Conservation (phyloP, 2,329 filamentous ascomycete species). For the Fusarium drepaniforme region DNA sequence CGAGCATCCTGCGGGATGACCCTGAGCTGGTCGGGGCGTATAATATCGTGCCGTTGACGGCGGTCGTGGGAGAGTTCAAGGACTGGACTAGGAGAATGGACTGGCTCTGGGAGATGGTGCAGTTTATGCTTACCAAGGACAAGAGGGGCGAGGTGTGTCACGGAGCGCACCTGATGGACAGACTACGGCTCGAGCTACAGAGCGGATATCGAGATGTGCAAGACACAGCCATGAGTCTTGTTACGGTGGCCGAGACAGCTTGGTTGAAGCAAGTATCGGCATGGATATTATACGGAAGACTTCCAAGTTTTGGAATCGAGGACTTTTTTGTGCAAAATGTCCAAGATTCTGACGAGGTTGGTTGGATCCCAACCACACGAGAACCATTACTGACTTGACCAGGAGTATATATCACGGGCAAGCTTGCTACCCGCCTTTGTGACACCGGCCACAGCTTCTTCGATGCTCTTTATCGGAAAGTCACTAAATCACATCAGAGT, state of each 20-base stretch:
- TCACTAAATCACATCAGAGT: slow-evolving; percentile 86
- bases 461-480: slow-evolving; percentile 91
- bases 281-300: slow-evolving; percentile 89
- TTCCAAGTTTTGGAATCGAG: slow-evolving; percentile 80
- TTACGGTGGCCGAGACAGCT: slow-evolving; percentile 84
- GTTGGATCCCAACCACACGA: slow-evolving; percentile 16
- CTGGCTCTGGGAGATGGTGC: slow-evolving; percentile 83
- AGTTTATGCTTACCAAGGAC: slow-evolving; percentile 70
- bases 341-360: slow-evolving; percentile 56
- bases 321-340: slow-evolving; percentile 86
- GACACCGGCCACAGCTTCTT: slow-evolving; percentile 77
- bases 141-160: slow-evolving; percentile 61
- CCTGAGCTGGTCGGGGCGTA: slow-evolving; percentile 88
- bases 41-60: slow-evolving; percentile 91
- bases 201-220: slow-evolving; percentile 93
- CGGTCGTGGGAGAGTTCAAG: slow-evolving; percentile 86
- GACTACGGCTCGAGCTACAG: slow-evolving; percentile 79
- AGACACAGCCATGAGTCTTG: slow-evolving; percentile 77
- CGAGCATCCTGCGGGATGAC: slow-evolving; percentile 80
- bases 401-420: slow-evolving; percentile 70
- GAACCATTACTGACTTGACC: slow-evolving; percentile 3
- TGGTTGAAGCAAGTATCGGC: slow-evolving; percentile 93
- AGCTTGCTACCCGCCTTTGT: slow-evolving; percentile 84
- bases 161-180: slow-evolving; percentile 82
- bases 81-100: slow-evolving; percentile 87